These are phyloP conservation scores for Tetrapyrgos nigripes DNA, from an alignment of 1,284 basidiomycete genomes.

Conservation along the genomic window DNA sequence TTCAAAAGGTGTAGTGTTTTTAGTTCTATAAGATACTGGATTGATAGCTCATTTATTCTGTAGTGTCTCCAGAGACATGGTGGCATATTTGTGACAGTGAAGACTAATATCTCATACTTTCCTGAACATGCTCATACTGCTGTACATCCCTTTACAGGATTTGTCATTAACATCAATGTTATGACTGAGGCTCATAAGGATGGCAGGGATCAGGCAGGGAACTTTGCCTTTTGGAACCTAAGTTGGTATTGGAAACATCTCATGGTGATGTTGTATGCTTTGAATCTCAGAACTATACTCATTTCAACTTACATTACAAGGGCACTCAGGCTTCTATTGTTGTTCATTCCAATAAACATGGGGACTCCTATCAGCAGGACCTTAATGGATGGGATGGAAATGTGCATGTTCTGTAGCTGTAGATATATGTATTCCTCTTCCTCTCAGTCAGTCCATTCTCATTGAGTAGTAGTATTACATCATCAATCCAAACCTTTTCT, in stretches of 20 bases:
- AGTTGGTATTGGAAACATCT: neutral
- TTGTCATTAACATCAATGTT: slow-evolving; percentile 3
- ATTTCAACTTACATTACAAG: slow-evolving; percentile 3
- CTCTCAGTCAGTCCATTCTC: no score
- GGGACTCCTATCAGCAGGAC: neutral
- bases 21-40: no score
- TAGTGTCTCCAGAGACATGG: neutral
- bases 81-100: neutral
- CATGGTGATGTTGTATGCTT: neutral
- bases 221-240: neutral
- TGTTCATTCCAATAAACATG: neutral
- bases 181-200: neutral
- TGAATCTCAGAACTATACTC: neutral
- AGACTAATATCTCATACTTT: neutral
- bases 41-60: no score
- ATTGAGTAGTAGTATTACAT: no score
- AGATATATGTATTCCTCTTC: no score
- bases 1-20: no score
- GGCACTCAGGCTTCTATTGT: neutral
- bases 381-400: slow-evolving; percentile 1
- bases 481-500: no score
- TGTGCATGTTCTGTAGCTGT: neutral
- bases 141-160: neutral
- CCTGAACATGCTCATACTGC: neutral
- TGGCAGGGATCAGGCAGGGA: neutral